Evolutionary conservation across 1,284 basidiomycete species (phyloP), one percentile per base, ranked within the genome.

Genomic region (Golubevia pallescens): DNA sequence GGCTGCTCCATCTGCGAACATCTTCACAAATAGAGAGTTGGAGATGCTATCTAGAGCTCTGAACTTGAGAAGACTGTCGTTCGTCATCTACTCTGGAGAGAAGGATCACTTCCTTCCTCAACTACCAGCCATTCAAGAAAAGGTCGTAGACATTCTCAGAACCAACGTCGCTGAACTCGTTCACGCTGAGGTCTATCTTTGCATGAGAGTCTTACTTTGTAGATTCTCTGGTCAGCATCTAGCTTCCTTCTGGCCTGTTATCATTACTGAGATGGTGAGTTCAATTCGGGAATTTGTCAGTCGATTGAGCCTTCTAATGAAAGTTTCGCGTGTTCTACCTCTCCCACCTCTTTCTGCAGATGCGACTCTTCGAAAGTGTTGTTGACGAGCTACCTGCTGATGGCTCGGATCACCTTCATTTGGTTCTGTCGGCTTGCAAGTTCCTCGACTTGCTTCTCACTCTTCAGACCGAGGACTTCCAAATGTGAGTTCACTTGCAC

Each of bases 391-490:
- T 82, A 7, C 87, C 87, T 0, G 89, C 68, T 0, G 93, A 95
- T 82, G 91, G 91, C 0, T 92, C 93, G 0, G 95, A 97, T 78
- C 91, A 92, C 62, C 87, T 98, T 19, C 89, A 90, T 19, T 88
- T 96, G 10, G 88, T 98, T 53, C 88, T 97, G 21, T 91, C 94
- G 1, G 94, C 94, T 2, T 92, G 93, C 87, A 99, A 99, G 86
- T 93, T 97, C 80, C 87, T 99, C 24, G 97, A 99, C 86, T 88
- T 97, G 14, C 87, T 99, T 16, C 88, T 99, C 8, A 91, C 93
- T 1, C 87, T 99, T 51, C 95, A 98, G 86, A 96, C 94, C 0
- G 93, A 95, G 77, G 97, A 99, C 82, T 99, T 99, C 86, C 97
- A 99, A 87, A 93, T 97, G 94, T 95, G 81, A 76, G 91, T 75